Evolutionary conservation across 83 land plant species (phyloP).

Genomic region (Thuja plicata): DNA sequence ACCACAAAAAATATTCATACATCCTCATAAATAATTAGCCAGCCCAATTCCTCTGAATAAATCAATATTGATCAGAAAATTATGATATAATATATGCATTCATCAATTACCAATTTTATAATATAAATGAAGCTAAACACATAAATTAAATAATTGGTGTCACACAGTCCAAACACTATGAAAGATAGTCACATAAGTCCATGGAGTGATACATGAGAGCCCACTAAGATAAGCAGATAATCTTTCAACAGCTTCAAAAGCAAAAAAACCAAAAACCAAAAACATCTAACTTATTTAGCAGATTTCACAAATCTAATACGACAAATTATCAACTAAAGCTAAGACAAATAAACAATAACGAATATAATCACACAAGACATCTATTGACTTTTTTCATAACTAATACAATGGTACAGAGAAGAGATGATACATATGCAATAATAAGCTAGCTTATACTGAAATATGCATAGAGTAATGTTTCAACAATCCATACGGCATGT

Average conservation of each 20-base stretch:
- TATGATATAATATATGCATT: neutral
- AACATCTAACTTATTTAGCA: neutral
- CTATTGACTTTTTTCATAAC: neutral
- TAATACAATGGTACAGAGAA: neutral
- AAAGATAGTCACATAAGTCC: neutral
- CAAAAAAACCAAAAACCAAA: neutral
- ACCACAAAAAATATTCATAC: neutral
- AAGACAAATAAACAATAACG: neutral
- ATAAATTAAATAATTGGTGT: neutral
- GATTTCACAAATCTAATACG: neutral
- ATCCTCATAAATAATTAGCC: neutral
- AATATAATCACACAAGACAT: neutral
- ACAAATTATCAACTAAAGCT: neutral
- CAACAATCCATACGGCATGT: too few species aligned
- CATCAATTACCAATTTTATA: neutral
- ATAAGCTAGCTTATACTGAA: too few species aligned
- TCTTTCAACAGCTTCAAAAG: neutral
- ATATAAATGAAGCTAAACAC: neutral
- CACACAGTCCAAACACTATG: neutral
- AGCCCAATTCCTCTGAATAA: neutral
- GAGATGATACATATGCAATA: too few species aligned
- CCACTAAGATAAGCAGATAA: neutral
- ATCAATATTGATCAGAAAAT: neutral
- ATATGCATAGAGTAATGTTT: too few species aligned
- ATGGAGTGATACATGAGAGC: neutral